phyloP scores from a whole-genome alignment of 768 basidiomycete genomes.

The Piloderma croceum region DNA sequence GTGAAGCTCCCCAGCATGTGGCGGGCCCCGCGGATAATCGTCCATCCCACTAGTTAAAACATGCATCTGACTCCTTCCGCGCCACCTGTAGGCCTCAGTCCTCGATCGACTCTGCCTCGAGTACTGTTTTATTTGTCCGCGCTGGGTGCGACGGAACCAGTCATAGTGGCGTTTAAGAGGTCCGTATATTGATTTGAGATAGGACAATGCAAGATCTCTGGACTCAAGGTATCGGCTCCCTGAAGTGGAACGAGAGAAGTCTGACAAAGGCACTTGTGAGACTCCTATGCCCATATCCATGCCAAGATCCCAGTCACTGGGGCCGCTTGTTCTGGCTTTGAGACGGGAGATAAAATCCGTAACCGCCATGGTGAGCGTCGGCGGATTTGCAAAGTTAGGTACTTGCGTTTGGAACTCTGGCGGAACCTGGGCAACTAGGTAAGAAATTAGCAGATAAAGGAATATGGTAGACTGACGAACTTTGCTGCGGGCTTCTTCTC shows the following conservation, averaged over 20 bases:
- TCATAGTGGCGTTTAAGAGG: slow-evolving; percentile 88
- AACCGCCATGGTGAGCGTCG: slow-evolving; percentile 90
- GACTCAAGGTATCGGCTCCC: slow-evolving; percentile 47
- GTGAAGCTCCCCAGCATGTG: slow-evolving; percentile 89
- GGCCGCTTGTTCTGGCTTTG: slow-evolving; percentile 36
- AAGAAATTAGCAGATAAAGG: not conserved
- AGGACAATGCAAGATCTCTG: slow-evolving; percentile 57
- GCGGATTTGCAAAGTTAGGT: slow-evolving; percentile 91
- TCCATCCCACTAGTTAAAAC: slow-evolving; percentile 95
- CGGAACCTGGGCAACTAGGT: slow-evolving; percentile 55
- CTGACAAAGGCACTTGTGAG: slow-evolving; percentile 46
- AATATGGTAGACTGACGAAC: slow-evolving; percentile 29
- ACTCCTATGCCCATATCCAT: slow-evolving; percentile 52
- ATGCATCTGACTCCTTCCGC: slow-evolving; percentile 80
- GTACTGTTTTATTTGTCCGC: slow-evolving; percentile 91
- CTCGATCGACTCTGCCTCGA: slow-evolving; percentile 77
- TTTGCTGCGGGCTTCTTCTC: slow-evolving; percentile 94
- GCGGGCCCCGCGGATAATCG: slow-evolving; percentile 88
- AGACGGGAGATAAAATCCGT: slow-evolving; percentile 84
- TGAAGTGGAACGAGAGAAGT: slow-evolving; percentile 8
- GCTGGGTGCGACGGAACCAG: slow-evolving; percentile 93
- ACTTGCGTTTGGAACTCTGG: slow-evolving; percentile 89
- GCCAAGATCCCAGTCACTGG: slow-evolving; percentile 59
- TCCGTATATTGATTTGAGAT: slow-evolving; percentile 74
- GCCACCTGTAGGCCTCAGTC: slow-evolving; percentile 91